Base-by-base conservation (phyloP, 305 asterid genomes). In the Solanum hybrid region DNA sequence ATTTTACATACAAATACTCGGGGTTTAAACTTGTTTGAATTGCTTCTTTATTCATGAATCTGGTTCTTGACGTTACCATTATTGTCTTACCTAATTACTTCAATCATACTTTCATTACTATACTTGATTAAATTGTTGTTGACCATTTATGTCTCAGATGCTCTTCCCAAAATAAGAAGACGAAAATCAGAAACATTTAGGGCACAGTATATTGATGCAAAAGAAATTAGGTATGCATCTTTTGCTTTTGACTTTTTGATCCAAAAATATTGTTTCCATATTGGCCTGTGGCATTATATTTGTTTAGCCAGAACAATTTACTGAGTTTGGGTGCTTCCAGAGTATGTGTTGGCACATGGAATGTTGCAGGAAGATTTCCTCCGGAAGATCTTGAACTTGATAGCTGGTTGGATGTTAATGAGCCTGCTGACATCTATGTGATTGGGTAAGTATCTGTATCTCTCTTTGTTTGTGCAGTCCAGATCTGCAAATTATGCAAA, bases 161-260 rank as follows among this genome's bases (percentile, higher is more conserved):
- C 85, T 92, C 92, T 94, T 92, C 97, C 95, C 88, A 93, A 92
- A 94, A 26, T 92, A 90, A 93, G 99, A 92, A 93, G 99, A 86
- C 95, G 99, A 88, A 98, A 95, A 74, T 98, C 99, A 35, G 99
- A 93, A 93, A 97, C 99, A 78, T 94, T 93, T 87, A 94, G 99
- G 93, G 96, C 98, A 78, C 99, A 98, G 77, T 98, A 97, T 67
- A 97, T 98, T 40, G 91, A 94, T 93, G 87, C 90, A 78, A 98
- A 95, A 93, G 99, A 98, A 90, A 94, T 98, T 89, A 96, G 94
- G 99, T 96, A 92, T 34, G 93, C 40, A 33, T 91, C 75, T 71
- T 79, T 82, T 86, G 86, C 84, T 82, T 13, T 83, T 83, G 87
- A 89, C 91, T 84, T 90, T 86, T 87, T 87, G 86, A 73, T 89